Evolutionary conservation across 345 rosid genomes (phyloP), one percentile per base, ranked within the genome.

Genomic region (Rhodamnia rubescens): DNA sequence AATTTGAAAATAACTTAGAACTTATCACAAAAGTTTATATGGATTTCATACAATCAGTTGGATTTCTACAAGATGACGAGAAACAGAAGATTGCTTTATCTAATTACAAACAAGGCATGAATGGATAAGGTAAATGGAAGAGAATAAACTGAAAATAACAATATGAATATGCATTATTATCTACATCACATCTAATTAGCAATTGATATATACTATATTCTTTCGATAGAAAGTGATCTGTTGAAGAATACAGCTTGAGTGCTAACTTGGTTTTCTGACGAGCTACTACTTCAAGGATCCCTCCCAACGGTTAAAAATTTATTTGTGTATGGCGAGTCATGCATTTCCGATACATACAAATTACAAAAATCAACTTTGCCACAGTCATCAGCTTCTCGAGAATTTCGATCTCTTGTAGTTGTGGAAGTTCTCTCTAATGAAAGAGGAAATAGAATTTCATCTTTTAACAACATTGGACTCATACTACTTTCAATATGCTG

Each of bases 261-360:
- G 47, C 7, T 7, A 44, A 44, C 7, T 44, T 44, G 54, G 54
- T 53, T 6, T 7, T 53, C 20, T 6, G 54, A 15, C 6, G 36
- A 5, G n/a, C n/a, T n/a, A n/a, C 69, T n/a, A 12, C 69, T 58
- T 0, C 0, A 58, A 58, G 4, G 32, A n/a, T 18, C 2, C 12
- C 0, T n/a, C 18, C 0, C 0, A 0, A 0, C 0, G 0, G 4
- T 13, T 7, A 13, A n/a, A n/a, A 58, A n/a, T 0, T n/a, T 58
- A n/a, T 16, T 58, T 58, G 12, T n/a, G n/a, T 1, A 2, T 58
- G 32, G 69, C 1, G n/a, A 58, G 0, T 13, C 0, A 0, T 0
- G 9, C 69, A 58, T n/a, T 0, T 6, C 1, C 9, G n/a, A 1
- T 58, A 2, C 1, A 1, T 1, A 8, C 36, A 58, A 58, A 12